Base-by-base conservation (phyloP, 257 asterid species). In the Phtheirospermum japonicum region DNA sequence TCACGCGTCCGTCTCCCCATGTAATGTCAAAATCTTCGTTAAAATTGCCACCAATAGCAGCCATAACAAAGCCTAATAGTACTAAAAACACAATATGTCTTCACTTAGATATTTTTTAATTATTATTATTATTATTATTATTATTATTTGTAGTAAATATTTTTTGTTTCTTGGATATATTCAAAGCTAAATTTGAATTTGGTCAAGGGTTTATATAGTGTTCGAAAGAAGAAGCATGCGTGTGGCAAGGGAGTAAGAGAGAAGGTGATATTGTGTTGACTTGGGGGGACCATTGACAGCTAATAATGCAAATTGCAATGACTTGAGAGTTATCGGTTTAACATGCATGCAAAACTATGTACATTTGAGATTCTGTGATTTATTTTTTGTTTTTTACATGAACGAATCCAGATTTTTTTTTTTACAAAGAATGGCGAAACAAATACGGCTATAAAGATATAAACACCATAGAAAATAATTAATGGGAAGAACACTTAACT, bases 1-100 rank as follows among this genome's bases (percentile, higher is more conserved):
- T 78, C 0, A 69, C 87, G 19, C 79, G 71, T 3, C 70, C 82
- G 2, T 71, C 77, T 8, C 87, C 87, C 82, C 80, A 81, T 0
- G 75, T 71, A n/a, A 76, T 39, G 26, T 76, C 84, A 39, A 81
- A 65, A 31, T 81, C 84, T 34, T 71, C 67, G 65, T 73, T 43
- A 32, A 78, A 81, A 11, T 71, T 57, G 5, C 61, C 74, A 2
- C 65, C 69, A 8, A 65, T 50, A 33, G 65, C 68, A 18, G 57
- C 66, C 8, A 13, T 59, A n/a, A 66, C 66, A 14, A 66, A 61
- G 69, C 32, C 33, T 19, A 69, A 11, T 12, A 79, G 56, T 28
- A 62, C 67, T 36, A 52, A 40, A 63, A 57, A 4, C 34, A 65
- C 5, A n/a, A 19, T 5, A 13, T 17, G 57, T 59, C 70, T 65